A percentile compares a stretch with the other conserved stretches of the same genome.
Evolutionary conservation across 202 grass and related monocot species (phyloP).

Genomic region (Saccharum hybrid): DNA sequence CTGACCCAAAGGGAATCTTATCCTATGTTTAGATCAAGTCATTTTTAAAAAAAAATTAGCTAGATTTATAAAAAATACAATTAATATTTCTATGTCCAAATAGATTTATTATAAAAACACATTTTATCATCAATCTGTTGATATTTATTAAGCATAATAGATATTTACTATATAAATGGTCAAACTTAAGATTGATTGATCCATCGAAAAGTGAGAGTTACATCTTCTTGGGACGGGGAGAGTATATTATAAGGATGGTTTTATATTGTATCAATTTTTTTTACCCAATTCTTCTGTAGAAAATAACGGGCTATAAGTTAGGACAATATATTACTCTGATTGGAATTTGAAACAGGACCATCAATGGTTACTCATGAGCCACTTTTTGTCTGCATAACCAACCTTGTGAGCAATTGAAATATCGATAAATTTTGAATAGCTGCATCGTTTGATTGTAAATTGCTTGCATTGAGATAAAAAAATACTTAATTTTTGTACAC

Average conservation of each 20-base stretch:
- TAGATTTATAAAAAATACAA: not conserved
- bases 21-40: not conserved
- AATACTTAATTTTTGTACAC: not conserved
- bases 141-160: not conserved
- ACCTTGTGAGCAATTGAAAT: slow-evolving; percentile 4
- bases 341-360: not conserved
- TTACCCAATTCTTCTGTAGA: not conserved
- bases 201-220: no score
- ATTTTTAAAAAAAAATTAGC: not conserved
- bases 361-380: not conserved
- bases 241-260: not conserved
- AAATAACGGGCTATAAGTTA: not conserved
- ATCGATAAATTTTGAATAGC: not conserved
- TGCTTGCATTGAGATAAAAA: not conserved
- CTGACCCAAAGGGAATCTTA: not conserved
- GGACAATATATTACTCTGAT: not conserved
- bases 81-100: not conserved
- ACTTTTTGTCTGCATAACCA: not conserved
- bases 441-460: not conserved
- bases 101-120: not conserved
- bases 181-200: no score
- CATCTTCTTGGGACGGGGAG: no score
- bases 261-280: not conserved
- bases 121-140: not conserved
- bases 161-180: no score